Conservation (phyloP, 2,329 filamentous ascomycete genomes). For the Lasiodiplodia sp. region DNA sequence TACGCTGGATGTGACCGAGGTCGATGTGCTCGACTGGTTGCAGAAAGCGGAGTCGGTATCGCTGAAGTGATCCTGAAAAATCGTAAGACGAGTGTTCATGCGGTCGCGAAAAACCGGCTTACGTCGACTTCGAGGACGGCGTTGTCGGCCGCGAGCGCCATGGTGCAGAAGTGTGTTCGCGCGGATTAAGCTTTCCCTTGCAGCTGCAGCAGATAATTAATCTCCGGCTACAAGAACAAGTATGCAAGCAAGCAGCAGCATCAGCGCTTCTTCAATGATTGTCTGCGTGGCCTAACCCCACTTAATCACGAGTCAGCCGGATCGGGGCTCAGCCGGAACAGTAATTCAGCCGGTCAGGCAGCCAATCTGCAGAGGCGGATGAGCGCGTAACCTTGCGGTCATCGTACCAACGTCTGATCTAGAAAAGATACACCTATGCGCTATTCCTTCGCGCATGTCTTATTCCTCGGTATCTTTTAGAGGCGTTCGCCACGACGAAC, state of each 20-base stretch:
- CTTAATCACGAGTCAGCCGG: neutral
- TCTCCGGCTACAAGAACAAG: neutral
- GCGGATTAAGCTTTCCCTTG: neutral
- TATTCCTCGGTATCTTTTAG: neutral
- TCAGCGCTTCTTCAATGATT: neutral
- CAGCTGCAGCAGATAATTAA: neutral
- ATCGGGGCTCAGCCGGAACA: neutral
- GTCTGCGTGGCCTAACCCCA: neutral
- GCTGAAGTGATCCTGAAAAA: neutral
- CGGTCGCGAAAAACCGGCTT: neutral
- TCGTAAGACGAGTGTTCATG: neutral
- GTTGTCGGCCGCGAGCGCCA: neutral
- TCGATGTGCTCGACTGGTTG: conserved; percentile 33
- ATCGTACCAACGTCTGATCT: neutral
- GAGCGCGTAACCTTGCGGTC: neutral
- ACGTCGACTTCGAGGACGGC: conserved; percentile 6
- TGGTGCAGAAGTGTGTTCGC: neutral
- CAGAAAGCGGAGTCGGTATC: conserved; percentile 14
- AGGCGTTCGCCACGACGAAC: neutral
- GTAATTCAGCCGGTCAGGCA: neutral
- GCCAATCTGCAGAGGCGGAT: neutral
- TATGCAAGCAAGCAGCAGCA: neutral
- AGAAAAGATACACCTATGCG: neutral
- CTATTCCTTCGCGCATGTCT: neutral
- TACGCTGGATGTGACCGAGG: conserved; percentile 46